phyloP scores from a whole-genome alignment of 129 eudicot species.

The Arctium minus region DNA sequence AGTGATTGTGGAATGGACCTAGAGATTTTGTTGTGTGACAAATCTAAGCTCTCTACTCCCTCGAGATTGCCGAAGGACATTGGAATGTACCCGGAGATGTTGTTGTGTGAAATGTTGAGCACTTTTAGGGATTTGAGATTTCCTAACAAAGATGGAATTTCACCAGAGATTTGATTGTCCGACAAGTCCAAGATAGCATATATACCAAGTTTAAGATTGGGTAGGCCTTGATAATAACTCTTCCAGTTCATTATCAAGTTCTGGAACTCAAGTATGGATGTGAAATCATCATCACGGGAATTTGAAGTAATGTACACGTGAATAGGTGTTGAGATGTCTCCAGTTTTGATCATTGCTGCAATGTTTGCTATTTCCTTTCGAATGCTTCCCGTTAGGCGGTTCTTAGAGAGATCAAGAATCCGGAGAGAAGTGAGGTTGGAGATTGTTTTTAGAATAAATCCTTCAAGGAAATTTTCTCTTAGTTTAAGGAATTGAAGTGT shows the following conservation, averaged over 20 bases:
- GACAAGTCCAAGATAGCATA: conserved; percentile 48
- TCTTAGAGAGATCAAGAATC: conserved; percentile 30
- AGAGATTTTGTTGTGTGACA: conserved; percentile 34
- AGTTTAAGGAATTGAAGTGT: too few species aligned
- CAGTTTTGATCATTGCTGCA: conserved; percentile 24
- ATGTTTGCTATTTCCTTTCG: conserved; percentile 20
- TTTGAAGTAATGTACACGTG: too few species aligned
- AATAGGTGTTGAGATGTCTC: neutral
- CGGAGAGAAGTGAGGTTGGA: conserved; percentile 29
- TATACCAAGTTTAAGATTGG: conserved; percentile 23
- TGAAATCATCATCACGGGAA: neutral
- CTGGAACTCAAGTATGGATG: neutral
- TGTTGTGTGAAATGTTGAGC: conserved; percentile 42
- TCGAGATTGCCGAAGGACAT: conserved; percentile 23
- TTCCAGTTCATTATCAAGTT: conserved; percentile 50
- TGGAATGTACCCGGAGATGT: conserved; percentile 38
- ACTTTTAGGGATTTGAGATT: conserved; percentile 38
- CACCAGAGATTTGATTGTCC: conserved; percentile 32
- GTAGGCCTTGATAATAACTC: conserved; percentile 32
- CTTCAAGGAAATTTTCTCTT: conserved; percentile 32
- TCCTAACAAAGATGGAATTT: conserved; percentile 39
- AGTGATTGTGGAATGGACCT: conserved; percentile 41
- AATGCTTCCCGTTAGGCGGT: conserved; percentile 20
- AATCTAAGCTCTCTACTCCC: conserved; percentile 40
- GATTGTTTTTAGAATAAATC: conserved; percentile 18